Evolutionary conservation across 2,329 filamentous ascomycete species (phyloP).

Genomic region (Aspergillus nomiae): DNA sequence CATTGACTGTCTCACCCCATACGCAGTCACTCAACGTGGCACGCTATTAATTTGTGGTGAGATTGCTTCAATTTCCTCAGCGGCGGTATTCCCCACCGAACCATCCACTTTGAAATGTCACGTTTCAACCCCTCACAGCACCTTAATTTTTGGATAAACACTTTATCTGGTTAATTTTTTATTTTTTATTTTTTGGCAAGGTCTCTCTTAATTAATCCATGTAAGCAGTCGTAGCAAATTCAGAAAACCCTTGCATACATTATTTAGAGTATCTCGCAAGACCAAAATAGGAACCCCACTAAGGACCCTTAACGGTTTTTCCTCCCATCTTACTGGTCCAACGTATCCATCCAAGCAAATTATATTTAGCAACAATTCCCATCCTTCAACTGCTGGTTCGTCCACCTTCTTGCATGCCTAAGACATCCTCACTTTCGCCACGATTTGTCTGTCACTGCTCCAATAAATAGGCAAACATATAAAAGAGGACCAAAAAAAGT

Average conservation of each 20-base stretch:
- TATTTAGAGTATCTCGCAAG: not conserved
- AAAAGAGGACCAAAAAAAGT: not conserved
- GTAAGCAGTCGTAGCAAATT: not conserved
- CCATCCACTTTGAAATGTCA: not conserved
- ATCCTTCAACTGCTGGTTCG: not conserved
- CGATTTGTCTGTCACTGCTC: not conserved
- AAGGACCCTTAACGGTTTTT: not conserved
- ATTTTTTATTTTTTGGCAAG: not conserved
- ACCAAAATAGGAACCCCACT: not conserved
- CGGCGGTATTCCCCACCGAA: not conserved
- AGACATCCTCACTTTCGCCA: not conserved
- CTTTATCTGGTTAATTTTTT: too few species aligned
- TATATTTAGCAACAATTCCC: slow-evolving; percentile 1
- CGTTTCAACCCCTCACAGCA: not conserved
- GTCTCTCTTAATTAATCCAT: not conserved
- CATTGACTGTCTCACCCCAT: not conserved
- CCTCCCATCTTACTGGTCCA: not conserved
- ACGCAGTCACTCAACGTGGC: not conserved
- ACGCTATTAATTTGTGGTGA: not conserved
- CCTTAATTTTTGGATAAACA: not conserved
- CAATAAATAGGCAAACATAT: not conserved
- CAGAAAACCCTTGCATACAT: not conserved
- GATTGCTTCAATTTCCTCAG: not conserved
- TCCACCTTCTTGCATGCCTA: not conserved
- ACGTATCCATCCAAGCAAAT: not conserved